These are phyloP conservation scores for Pestalotiopsis sp. DNA, from an alignment of 2,329 filamentous ascomycete genomes.

Conservation along the genomic window DNA sequence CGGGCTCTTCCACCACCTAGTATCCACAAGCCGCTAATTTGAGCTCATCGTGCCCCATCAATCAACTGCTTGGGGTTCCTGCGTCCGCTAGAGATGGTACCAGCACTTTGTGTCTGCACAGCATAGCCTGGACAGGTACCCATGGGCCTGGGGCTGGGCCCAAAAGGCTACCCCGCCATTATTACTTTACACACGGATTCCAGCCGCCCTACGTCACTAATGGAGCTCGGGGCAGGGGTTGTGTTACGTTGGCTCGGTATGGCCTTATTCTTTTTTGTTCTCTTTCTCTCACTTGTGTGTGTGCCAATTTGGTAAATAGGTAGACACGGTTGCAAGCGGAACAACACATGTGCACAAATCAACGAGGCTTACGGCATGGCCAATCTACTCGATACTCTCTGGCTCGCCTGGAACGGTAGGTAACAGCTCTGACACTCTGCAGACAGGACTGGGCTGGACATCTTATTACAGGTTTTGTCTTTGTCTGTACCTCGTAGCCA, in stretches of 20 bases:
- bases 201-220: conserved; percentile 8
- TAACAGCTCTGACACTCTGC: no score
- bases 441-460: no score
- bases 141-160: neutral
- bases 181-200: neutral
- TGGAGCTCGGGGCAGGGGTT: neutral
- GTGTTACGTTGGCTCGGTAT: neutral
- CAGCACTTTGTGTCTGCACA: neutral
- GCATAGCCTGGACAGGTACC: neutral
- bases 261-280: neutral
- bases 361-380: neutral
- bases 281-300: neutral
- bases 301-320: neutral
- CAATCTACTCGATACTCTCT: no score
- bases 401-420: no score
- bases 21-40: neutral
- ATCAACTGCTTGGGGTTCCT: conserved; percentile 8
- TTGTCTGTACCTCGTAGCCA: no score
- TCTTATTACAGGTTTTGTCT: no score
- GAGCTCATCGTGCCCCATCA: neutral
- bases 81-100: neutral
- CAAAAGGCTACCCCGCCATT: conserved; percentile 9
- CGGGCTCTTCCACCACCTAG: neutral
- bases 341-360: neutral
- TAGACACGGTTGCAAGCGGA: neutral